These are phyloP conservation scores for Raphanus raphanistrum DNA, from an alignment of 345 rosid genomes.

Conservation along the genomic window DNA sequence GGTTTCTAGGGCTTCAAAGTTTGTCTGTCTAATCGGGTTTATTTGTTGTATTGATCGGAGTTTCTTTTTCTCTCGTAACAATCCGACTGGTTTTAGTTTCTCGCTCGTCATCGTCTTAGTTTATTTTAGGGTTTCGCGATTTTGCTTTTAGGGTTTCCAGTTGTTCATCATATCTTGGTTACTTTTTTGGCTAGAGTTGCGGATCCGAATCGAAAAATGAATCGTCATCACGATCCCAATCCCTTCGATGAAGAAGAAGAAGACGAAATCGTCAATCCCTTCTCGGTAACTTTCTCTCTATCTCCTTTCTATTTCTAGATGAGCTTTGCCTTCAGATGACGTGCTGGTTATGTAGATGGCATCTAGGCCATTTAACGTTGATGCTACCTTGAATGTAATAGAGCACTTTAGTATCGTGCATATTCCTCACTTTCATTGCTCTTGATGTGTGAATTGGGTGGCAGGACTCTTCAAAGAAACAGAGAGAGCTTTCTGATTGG, in stretches of 20 bases:
- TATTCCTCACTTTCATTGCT: neutral
- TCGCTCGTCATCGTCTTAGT: no score
- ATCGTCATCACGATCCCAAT: slow-evolving; percentile 79
- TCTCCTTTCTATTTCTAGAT: neutral
- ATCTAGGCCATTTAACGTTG: slow-evolving; percentile 55
- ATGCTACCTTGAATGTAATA: slow-evolving; percentile 67
- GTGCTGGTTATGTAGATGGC: slow-evolving; percentile 6
- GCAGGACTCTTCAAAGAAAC: slow-evolving; percentile 68
- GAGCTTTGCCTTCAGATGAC: slow-evolving; percentile 1
- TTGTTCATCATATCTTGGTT: no score
- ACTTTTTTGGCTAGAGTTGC: neutral
- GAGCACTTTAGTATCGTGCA: neutral
- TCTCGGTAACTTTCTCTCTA: slow-evolving; percentile 51
- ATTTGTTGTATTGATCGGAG: no score
- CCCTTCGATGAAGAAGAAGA: slow-evolving; percentile 66
- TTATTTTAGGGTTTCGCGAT: neutral
- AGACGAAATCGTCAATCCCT: slow-evolving; percentile 65
- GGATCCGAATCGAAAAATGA: slow-evolving; percentile 44
- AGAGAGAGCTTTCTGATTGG: slow-evolving; percentile 46
- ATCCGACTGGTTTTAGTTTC: no score
- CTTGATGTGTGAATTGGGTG: neutral
- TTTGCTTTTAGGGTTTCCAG: no score
- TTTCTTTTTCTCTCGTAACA: no score
- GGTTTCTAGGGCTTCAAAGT: no score
- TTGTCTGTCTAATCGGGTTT: no score